Percentiles rank a stretch among this genome's conserved stretches.
Evolutionary conservation across 352 stramenopile species (phyloP).

Genomic region (Pythium phragmiticola): DNA sequence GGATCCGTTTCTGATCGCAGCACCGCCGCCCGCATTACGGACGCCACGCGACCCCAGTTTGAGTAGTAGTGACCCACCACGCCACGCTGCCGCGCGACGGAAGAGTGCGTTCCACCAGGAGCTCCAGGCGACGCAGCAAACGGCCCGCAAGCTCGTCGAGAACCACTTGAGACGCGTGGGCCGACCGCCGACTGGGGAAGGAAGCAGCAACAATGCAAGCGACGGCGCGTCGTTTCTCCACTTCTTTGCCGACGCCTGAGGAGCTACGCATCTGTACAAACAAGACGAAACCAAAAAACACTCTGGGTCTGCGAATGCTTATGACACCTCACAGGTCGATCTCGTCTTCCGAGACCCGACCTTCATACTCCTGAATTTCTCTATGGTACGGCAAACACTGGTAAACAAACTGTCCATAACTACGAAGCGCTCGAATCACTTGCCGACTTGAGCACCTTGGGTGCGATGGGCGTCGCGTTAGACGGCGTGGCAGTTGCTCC

Average conservation of each 20-base stretch:
- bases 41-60: background rate
- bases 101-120: constrained; percentile 18
- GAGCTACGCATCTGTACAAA: background rate
- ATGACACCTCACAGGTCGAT: no score
- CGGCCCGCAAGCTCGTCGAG: constrained; percentile 24
- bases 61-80: background rate
- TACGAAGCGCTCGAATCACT: background rate
- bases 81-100: background rate
- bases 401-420: no score
- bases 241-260: constrained; percentile 15
- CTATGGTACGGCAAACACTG: no score
- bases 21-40: background rate
- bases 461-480: constrained; percentile 19
- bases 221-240: constrained; percentile 14
- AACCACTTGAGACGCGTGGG: constrained; percentile 23
- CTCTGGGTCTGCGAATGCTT: background rate
- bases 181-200: background rate
- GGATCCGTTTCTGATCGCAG: background rate
- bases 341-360: no score
- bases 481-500: background rate
- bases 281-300: background rate
- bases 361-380: no score
- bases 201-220: background rate
- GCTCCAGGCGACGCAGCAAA: constrained; percentile 22
- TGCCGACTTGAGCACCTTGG: constrained; percentile 22